Evolutionary conservation across 495 filamentous ascomycete genomes (phyloP), one percentile per base, ranked within the genome.

Genomic region (Ramalina intermedia): DNA sequence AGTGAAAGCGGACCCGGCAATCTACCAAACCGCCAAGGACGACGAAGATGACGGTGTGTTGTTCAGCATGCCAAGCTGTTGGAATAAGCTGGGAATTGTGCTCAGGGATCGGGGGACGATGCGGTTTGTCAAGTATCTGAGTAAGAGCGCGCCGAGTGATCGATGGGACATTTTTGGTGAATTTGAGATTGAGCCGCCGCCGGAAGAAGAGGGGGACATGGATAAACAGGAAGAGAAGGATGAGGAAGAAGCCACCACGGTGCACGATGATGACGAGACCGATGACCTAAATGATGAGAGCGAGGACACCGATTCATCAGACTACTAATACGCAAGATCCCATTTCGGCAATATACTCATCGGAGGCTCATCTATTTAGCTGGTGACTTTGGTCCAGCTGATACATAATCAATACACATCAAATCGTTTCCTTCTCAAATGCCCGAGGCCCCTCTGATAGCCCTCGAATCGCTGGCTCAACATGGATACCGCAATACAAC

Each of bases 61-160:
- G 12, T 94, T 96, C 69, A 85, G 80, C 60, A 86, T 84, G 62
- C 81, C 85, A 1, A 84, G 88, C 0, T 70, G 79, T 9, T 98
- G 90, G 89, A 96, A 96, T 64, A 81, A 79, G 38, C 71, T 96
- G 63, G 83, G 78, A 55, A 75, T 99, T 41, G 93, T 96, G 13
- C 67, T 99, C 41, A 76, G 93, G 41, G 91, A 99, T 60, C 76
- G 74, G 45, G 88, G 85, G 7, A 81, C 84, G 7, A 72, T 98
- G 58, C 78, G 82, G 66, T 96, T 96, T 61, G 87, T 96, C 59
- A 99, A 96, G 72, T 99, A 95, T 63, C 84, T 96, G 36, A 89
- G 84, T 68, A 70, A 68, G 14, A 73, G 66, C 29, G 90, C 91
- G 4, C 76, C 75, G 58, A 90, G 91, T 14, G 93, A 96, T 65